These are phyloP conservation scores for Porodaedalea pini DNA, from an alignment of 1,284 basidiomycete genomes.

Conservation along the genomic window DNA sequence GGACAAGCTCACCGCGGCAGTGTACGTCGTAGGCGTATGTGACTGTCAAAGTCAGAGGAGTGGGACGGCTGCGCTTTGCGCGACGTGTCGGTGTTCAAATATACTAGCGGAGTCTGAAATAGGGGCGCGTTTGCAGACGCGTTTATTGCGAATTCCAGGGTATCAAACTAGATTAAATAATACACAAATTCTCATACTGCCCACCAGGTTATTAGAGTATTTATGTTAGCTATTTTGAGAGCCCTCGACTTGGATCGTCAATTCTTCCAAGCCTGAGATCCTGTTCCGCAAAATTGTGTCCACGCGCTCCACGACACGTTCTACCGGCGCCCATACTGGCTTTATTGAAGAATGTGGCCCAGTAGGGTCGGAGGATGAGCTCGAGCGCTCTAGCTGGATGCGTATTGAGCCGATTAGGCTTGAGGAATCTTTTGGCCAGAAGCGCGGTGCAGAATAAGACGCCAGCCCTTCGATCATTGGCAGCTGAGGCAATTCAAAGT, in stretches of 20 bases:
- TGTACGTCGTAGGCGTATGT: no score
- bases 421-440: constrained; percentile 94
- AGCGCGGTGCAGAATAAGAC: constrained; percentile 78
- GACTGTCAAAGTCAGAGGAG: neutral
- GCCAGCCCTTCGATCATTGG: constrained; percentile 70
- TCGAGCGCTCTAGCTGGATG: constrained; percentile 68
- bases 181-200: constrained; percentile 6
- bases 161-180: constrained; percentile 6
- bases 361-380: constrained; percentile 51
- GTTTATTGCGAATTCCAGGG: neutral
- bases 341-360: constrained; percentile 47
- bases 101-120: neutral
- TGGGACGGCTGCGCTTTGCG: neutral
- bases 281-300: constrained; percentile 64
- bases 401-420: constrained; percentile 88
- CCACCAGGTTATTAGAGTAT: neutral
- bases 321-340: constrained; percentile 55
- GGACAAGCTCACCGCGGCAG: no score
- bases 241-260: constrained; percentile 80
- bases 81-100: neutral
- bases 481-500: constrained; percentile 39
- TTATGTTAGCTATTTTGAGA: constrained; percentile 4
- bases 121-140: neutral
- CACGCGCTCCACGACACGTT: constrained; percentile 73
- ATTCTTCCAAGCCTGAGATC: constrained; percentile 79